A percentile compares a stretch with the other conserved stretches of the same genome.
Conservation (phyloP, 2,329 filamentous ascomycete species). For the Chalaropsis ovoidea region DNA sequence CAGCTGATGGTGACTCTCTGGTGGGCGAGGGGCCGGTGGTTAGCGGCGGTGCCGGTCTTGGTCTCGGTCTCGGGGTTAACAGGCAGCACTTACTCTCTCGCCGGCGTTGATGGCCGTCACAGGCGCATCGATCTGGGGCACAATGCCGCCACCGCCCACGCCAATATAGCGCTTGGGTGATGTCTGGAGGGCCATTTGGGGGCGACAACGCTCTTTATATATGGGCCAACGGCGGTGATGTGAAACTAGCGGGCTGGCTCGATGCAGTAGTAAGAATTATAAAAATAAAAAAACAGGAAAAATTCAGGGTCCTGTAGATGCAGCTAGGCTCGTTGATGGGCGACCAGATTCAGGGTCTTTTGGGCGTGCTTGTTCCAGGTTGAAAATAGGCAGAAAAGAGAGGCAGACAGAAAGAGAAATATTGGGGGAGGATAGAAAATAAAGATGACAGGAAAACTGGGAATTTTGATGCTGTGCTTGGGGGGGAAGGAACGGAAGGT, state of each 20-base stretch:
- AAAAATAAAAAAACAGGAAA: not conserved
- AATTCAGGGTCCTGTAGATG: constrained; percentile 3
- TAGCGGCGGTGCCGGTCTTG: too few relatives aligned
- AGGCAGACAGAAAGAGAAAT: too few relatives aligned
- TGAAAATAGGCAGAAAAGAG: too few relatives aligned
- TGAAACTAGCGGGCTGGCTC: too few relatives aligned
- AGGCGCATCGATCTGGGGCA: constrained; percentile 59
- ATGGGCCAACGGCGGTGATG: constrained; percentile 25
- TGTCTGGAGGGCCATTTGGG: constrained; percentile 26
- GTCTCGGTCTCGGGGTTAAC: too few relatives aligned
- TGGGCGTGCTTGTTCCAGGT: not conserved
- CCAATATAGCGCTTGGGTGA: constrained; percentile 34
- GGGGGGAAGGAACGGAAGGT: constrained; percentile 1
- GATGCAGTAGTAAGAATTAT: not conserved
- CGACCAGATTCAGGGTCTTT: not conserved
- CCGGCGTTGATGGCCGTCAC: constrained; percentile 70
- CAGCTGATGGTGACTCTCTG: constrained; percentile 64
- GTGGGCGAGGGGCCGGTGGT: constrained; percentile 12
- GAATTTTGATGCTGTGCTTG: constrained; percentile 3
- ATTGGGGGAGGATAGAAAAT: not conserved
- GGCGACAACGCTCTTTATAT: constrained; percentile 20
- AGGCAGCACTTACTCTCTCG: constrained; percentile 53
- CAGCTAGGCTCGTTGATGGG: not conserved
- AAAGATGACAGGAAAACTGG: constrained; percentile 3
- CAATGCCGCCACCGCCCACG: constrained; percentile 39